Evolutionary conservation across 371 early-diverging fungal genomes (phyloP).

Genomic region (Apophysomyces sp.): DNA sequence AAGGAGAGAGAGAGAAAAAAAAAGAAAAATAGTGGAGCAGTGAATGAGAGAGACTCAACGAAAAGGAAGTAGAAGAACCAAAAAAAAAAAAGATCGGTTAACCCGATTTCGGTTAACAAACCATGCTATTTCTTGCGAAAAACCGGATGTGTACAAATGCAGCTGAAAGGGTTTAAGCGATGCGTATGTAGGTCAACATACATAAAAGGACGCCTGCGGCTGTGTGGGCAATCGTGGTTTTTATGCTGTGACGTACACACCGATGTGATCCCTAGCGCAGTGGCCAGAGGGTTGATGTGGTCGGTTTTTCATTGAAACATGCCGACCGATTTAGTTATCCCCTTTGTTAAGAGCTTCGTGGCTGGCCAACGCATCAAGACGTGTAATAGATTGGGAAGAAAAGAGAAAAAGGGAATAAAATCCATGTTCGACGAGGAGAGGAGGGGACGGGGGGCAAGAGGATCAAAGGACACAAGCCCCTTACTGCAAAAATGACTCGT

Average conservation of each 20-base stretch:
- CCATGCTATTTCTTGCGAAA: neutral
- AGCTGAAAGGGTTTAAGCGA: neutral
- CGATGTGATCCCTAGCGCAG: neutral
- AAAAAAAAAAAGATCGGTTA: no score
- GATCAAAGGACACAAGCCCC: neutral
- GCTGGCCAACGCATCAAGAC: neutral
- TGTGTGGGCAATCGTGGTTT: neutral
- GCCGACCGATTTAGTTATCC: neutral
- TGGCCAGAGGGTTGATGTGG: neutral
- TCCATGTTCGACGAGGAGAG: neutral
- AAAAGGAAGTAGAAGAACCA: no score
- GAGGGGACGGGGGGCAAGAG: neutral
- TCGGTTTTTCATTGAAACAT: neutral
- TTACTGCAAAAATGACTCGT: constrained; percentile 3
- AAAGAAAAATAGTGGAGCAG: no score
- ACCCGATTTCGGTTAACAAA: no score
- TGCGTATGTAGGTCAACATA: neutral
- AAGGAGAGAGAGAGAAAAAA: no score
- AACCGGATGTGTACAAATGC: neutral
- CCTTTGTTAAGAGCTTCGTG: neutral
- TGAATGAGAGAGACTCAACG: no score
- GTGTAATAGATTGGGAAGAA: neutral
- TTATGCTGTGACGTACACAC: neutral
- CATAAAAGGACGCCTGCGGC: neutral
- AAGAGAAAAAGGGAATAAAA: neutral